Evolutionary conservation across 2,329 filamentous ascomycete genomes (phyloP).

Genomic region (Fonsecaea erecta): DNA sequence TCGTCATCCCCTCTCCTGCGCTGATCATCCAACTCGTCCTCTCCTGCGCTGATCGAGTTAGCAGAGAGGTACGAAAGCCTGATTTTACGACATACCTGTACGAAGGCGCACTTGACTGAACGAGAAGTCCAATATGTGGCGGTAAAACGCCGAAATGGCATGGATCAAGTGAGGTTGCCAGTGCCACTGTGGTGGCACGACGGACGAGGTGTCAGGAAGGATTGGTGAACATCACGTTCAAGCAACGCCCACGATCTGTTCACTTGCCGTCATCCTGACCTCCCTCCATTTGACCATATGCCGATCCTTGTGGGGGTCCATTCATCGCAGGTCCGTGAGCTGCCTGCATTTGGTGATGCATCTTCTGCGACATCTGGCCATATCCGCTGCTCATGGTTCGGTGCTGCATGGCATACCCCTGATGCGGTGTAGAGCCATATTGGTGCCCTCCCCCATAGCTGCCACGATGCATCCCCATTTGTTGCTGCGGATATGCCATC

Average conservation of each 20-base stretch:
- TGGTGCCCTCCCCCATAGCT: conserved; percentile 67
- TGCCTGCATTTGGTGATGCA: conserved; percentile 46
- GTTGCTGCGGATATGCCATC: conserved; percentile 69
- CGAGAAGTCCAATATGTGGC: neutral
- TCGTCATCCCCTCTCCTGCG: neutral
- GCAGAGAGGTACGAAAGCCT: neutral
- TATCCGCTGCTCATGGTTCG: conserved; percentile 61
- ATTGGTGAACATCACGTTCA: neutral
- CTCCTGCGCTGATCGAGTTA: neutral
- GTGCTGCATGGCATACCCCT: conserved; percentile 64
- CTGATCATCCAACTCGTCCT: neutral
- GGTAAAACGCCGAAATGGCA: neutral
- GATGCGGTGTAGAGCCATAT: conserved; percentile 69
- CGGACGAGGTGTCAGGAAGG: conserved; percentile 1
- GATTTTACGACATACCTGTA: neutral
- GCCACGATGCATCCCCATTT: conserved; percentile 66
- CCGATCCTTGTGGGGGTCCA: conserved; percentile 34
- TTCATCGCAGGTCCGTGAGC: conserved; percentile 35
- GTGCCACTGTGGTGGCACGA: neutral
- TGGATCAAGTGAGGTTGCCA: neutral
- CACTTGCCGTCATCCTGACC: conserved; percentile 35
- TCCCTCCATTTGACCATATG: conserved; percentile 31
- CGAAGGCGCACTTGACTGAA: neutral
- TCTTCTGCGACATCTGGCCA: conserved; percentile 53
- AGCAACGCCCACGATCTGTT: conserved; percentile 1